Percentiles rank a stretch among this genome's conserved stretches.
Conservation (phyloP, 352 stramenopile genomes). For the Globisporangium radiosum region DNA sequence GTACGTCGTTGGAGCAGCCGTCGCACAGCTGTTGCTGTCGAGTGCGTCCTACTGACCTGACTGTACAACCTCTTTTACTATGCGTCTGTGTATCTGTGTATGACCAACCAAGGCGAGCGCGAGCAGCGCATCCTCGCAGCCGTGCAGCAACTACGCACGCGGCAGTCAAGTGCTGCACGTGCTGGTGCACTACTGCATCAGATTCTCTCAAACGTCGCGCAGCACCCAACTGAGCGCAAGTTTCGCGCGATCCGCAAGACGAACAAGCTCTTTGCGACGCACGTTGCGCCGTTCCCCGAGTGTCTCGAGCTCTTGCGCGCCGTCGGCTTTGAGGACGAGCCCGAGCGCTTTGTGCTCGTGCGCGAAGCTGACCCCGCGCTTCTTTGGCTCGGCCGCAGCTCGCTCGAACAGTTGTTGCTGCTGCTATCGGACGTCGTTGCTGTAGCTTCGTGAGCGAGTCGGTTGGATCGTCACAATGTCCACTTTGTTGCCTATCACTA, state of each 20-base stretch:
- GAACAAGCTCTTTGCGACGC: constrained; percentile 50
- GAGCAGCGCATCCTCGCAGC: constrained; percentile 46
- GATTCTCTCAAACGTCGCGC: constrained; percentile 72
- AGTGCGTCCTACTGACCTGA: too few relatives aligned
- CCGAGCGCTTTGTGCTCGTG: constrained; percentile 42
- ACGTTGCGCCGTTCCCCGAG: constrained; percentile 41
- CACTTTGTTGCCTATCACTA: too few relatives aligned
- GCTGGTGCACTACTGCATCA: constrained; percentile 47
- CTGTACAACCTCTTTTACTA: not conserved
- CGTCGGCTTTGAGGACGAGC: constrained; percentile 62
- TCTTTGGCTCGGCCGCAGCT: constrained; percentile 61
- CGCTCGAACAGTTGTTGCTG: constrained; percentile 51
- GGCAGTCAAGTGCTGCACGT: constrained; percentile 23
- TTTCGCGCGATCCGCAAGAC: constrained; percentile 62
- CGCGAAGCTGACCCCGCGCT: constrained; percentile 47
- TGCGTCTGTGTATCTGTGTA: not conserved
- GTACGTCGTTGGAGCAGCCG: not conserved
- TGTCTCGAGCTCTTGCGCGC: constrained; percentile 59
- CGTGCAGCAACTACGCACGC: constrained; percentile 27
- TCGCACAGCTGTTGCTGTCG: too few relatives aligned
- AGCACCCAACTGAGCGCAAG: constrained; percentile 43
- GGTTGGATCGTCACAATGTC: too few relatives aligned
- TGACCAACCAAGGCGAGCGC: constrained; percentile 30
- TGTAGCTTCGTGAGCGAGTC: too few relatives aligned
- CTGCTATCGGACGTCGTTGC: constrained; percentile 13